Evolutionary conservation across 1,284 basidiomycete genomes (phyloP).

Genomic region (Abortiporus biennis): DNA sequence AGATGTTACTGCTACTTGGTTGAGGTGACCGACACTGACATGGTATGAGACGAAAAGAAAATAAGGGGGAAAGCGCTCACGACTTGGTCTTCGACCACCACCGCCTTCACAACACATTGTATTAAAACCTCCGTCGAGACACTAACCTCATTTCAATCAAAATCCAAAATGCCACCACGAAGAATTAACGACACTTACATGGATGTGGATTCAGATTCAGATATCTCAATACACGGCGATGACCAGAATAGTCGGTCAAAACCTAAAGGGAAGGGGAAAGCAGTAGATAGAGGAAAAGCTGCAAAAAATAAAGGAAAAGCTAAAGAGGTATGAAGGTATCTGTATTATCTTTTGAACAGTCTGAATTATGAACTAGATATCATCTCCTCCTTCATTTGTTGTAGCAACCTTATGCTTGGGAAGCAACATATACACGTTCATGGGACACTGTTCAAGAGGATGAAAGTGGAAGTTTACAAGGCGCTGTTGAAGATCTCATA

Average conservation of each 20-base stretch:
- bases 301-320: conserved; percentile 39
- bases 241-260: conserved; percentile 31
- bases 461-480: conserved; percentile 85
- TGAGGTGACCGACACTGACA: too few species aligned
- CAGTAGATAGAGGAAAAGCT: conserved; percentile 14
- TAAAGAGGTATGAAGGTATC: conserved; percentile 43
- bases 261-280: conserved; percentile 45
- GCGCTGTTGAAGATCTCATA: conserved; percentile 85
- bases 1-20: too few species aligned
- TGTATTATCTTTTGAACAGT: too few species aligned
- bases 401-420: conserved; percentile 89
- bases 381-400: background rate
- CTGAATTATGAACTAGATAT: background rate
- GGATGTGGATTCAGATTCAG: conserved; percentile 50
- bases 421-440: conserved; percentile 88
- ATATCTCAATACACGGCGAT: conserved; percentile 36
- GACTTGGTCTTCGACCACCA: too few species aligned
- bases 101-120: too few species aligned
- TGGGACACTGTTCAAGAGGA: conserved; percentile 99
- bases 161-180: conserved; percentile 20
- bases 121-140: too few species aligned
- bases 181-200: conserved; percentile 25
- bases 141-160: too few species aligned
- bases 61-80: too few species aligned
- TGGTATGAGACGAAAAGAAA: too few species aligned